phyloP scores from a whole-genome alignment of 176 grass and related monocot genomes.

The Tillandsia fasciculata region DNA sequence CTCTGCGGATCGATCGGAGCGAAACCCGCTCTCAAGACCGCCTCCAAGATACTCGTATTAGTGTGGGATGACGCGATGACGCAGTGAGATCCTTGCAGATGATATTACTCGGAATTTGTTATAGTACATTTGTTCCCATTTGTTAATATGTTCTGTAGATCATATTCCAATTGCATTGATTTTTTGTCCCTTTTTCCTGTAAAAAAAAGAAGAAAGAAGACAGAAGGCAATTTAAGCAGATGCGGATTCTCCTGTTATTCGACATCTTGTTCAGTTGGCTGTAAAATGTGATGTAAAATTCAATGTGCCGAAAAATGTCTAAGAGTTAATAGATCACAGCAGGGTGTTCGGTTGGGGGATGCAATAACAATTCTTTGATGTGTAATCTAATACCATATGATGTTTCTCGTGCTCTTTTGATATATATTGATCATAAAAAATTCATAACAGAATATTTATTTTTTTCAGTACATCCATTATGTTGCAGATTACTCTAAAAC shows the following conservation, averaged over 20 bases:
- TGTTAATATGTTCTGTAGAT: slow-evolving; percentile 6
- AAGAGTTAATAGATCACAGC: too few relatives aligned
- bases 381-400: too few relatives aligned
- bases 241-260: neutral
- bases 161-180: neutral
- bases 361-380: too few relatives aligned
- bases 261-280: neutral
- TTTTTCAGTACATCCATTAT: too few relatives aligned
- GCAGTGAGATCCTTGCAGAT: neutral
- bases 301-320: too few relatives aligned
- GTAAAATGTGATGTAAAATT: too few relatives aligned
- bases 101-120: slow-evolving; percentile 1
- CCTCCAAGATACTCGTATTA: slow-evolving; percentile 22
- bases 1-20: slow-evolving; percentile 1
- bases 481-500: too few relatives aligned
- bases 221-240: neutral
- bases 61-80: neutral
- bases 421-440: too few relatives aligned
- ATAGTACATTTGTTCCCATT: slow-evolving; percentile 1
- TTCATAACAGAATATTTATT: too few relatives aligned
- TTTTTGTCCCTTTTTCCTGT: neutral
- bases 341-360: too few relatives aligned
- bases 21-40: slow-evolving; percentile 18
- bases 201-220: neutral
- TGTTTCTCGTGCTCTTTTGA: too few relatives aligned